These are phyloP conservation scores for Lactarius tabidus DNA, from an alignment of 768 basidiomycete species.

Conservation along the genomic window DNA sequence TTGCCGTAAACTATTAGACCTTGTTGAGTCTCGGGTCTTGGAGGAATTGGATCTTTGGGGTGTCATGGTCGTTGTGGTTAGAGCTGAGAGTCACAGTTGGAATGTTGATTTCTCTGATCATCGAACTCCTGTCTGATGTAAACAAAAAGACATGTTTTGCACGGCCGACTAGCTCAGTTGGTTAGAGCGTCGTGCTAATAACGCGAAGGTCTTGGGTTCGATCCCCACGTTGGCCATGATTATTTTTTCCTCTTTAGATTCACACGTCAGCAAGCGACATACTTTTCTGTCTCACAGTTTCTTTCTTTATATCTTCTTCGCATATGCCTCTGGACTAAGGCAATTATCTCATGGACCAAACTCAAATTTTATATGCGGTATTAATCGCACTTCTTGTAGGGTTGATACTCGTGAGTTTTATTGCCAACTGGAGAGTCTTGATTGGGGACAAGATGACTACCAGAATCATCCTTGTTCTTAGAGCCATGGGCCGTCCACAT, in stretches of 20 bases:
- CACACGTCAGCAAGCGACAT: neutral
- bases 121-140: neutral
- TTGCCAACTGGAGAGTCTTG: neutral
- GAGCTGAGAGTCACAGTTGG: neutral
- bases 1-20: conserved; percentile 16
- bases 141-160: neutral
- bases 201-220: conserved; percentile 33
- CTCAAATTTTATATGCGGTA: conserved; percentile 4
- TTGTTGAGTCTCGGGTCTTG: conserved; percentile 4
- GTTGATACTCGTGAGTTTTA: conserved; percentile 14
- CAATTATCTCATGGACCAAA: conserved; percentile 14
- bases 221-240: conserved; percentile 30
- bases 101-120: neutral
- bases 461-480: conserved; percentile 92
- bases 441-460: conserved; percentile 48
- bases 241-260: neutral
- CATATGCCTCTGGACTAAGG: conserved; percentile 2
- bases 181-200: conserved; percentile 92
- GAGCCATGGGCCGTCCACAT: conserved; percentile 58
- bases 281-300: neutral
- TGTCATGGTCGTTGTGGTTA: conserved; percentile 11
- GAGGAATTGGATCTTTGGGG: conserved; percentile 17
- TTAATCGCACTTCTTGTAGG: conserved; percentile 6
- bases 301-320: too few species aligned
- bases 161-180: conserved; percentile 88